These are phyloP conservation scores for Sicyos baderoa DNA, from an alignment of 306 rosid species.

Conservation along the genomic window DNA sequence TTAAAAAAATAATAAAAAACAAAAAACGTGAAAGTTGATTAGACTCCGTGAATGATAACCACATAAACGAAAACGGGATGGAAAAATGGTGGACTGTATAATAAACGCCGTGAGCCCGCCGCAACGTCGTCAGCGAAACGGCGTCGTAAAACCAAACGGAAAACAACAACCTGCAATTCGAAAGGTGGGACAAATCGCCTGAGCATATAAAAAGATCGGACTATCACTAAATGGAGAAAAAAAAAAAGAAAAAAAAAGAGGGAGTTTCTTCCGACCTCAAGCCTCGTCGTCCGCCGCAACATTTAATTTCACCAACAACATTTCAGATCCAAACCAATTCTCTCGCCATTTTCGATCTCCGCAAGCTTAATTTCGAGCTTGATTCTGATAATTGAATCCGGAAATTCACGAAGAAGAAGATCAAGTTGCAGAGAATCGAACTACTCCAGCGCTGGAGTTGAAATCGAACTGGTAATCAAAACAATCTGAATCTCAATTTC, in stretches of 20 bases:
- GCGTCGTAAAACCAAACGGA: constrained; percentile 21
- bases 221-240: constrained; percentile 5
- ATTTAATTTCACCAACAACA: constrained; percentile 19
- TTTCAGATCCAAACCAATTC: constrained; percentile 13
- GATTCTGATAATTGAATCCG: neutral
- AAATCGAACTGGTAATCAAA: neutral
- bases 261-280: constrained; percentile 34
- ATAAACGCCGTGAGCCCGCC: constrained; percentile 17
- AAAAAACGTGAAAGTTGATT: neutral
- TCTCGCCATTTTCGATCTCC: constrained; percentile 20
- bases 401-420: neutral
- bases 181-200: constrained; percentile 13
- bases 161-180: constrained; percentile 22
- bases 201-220: constrained; percentile 14
- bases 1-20: too few relatives aligned
- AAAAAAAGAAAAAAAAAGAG: neutral
- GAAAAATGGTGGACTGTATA: constrained; percentile 20
- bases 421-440: neutral
- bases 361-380: neutral
- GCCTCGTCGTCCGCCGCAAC: constrained; percentile 34
- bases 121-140: constrained; percentile 18
- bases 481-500: too few relatives aligned
- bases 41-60: neutral
- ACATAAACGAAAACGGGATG: constrained; percentile 19
- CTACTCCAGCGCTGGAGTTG: neutral